phyloP scores from a whole-genome alignment of 768 basidiomycete genomes.

The Lactarius hatsudake region DNA sequence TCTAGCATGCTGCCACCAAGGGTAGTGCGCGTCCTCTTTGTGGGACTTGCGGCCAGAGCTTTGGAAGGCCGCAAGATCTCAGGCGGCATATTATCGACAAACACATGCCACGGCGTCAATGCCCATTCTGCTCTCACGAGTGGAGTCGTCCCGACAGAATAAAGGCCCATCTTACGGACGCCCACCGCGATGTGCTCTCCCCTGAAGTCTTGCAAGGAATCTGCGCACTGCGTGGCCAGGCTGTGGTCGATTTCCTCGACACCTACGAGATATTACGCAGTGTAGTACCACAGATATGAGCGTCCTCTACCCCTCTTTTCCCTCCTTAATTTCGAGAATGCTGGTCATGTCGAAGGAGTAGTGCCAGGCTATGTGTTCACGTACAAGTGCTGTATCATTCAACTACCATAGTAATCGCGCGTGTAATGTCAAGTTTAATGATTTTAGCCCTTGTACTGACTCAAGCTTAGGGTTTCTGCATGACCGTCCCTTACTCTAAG shows the following conservation, averaged over 20 bases:
- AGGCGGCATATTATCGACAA: background rate
- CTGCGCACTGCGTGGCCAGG: background rate
- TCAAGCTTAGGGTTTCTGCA: no score
- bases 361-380: background rate
- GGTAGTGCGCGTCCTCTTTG: background rate
- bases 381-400: no score
- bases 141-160: background rate
- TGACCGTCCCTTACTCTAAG: no score
- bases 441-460: no score
- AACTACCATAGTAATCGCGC: no score
- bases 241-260: background rate
- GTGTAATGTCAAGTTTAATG: no score
- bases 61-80: background rate
- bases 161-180: background rate
- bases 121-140: background rate
- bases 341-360: background rate
- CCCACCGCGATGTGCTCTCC: background rate
- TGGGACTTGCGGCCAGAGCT: background rate
- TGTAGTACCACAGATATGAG: background rate
- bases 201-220: background rate
- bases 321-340: background rate
- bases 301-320: background rate
- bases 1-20: background rate
- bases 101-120: background rate
- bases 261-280: background rate